Percentiles rank a stretch among this genome's conserved stretches.
phyloP scores from a whole-genome alignment of 1,139 yeast genomes.

The Candida smagusa region DNA sequence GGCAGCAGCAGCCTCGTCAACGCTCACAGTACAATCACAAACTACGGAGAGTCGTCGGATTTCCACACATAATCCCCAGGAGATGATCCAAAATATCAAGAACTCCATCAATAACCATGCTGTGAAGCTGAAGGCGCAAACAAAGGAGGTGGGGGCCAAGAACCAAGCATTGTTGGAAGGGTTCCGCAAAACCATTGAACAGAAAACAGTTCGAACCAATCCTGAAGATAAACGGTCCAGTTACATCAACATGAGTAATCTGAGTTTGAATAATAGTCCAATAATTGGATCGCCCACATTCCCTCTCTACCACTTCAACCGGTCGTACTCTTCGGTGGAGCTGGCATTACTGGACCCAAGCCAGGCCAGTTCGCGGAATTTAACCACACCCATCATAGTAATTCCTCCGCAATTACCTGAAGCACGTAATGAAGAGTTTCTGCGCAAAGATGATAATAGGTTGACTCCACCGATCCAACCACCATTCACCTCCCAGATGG shows the following conservation, averaged over 20 bases:
- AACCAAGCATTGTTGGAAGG: slow-evolving; percentile 17
- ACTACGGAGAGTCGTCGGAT: background rate
- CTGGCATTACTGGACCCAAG: slow-evolving; percentile 12
- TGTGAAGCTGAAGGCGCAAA: slow-evolving; percentile 9
- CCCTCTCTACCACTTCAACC: slow-evolving; percentile 4
- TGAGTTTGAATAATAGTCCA: background rate
- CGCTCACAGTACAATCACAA: background rate
- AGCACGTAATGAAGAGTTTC: slow-evolving; percentile 2
- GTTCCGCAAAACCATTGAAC: slow-evolving; percentile 20
- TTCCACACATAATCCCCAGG: slow-evolving; percentile 9
- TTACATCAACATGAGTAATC: slow-evolving; percentile 1
- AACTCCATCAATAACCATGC: slow-evolving; percentile 12
- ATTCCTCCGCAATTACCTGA: slow-evolving; percentile 8
- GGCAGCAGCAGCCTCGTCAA: slow-evolving; percentile 2
- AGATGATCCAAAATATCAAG: slow-evolving; percentile 13
- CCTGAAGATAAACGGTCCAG: background rate
- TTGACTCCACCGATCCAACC: slow-evolving; percentile 14
- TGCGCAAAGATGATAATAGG: background rate
- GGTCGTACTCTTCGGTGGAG: slow-evolving; percentile 15
- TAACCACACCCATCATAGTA: slow-evolving; percentile 12
- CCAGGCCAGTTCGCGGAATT: slow-evolving; percentile 3
- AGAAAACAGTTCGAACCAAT: slow-evolving; percentile 10
- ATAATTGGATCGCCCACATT: background rate
- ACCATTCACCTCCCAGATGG: slow-evolving; percentile 18
- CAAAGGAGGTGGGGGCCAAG: slow-evolving; percentile 10